phyloP scores from a whole-genome alignment of 2,329 filamentous ascomycete species.

The Aspergillus sp. region DNA sequence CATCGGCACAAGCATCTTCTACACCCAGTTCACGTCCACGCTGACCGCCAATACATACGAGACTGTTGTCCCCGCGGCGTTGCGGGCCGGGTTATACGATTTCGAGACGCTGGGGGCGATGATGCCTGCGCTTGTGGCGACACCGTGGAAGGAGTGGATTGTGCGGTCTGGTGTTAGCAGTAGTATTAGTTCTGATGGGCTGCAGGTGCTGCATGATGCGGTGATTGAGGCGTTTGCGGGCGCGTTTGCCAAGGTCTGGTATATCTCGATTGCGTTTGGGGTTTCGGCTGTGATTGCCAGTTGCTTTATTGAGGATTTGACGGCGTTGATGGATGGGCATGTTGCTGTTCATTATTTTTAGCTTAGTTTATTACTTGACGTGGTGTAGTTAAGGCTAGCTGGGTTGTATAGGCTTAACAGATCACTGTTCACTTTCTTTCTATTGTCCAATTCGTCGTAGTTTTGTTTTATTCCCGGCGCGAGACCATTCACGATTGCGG shows the following conservation, averaged over 20 bases:
- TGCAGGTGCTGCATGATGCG: neutral
- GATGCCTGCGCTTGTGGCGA: constrained; percentile 1
- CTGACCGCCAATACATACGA: neutral
- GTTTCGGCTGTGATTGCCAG: neutral
- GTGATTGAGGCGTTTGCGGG: neutral
- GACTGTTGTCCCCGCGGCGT: neutral
- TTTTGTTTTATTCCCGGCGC: no score
- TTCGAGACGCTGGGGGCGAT: neutral
- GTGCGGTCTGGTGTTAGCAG: neutral
- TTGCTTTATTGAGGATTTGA: constrained; percentile 3
- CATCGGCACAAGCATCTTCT: constrained; percentile 7
- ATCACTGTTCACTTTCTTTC: no score
- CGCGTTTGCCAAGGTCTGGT: constrained; percentile 2
- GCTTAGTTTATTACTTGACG: no score
- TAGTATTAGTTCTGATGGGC: neutral
- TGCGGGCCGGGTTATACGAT: neutral
- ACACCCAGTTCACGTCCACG: neutral
- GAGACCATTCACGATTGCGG: no score
- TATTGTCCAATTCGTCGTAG: no score
- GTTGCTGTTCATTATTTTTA: constrained; percentile 5
- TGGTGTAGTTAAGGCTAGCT: no score
- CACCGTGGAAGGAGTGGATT: neutral
- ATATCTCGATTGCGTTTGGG: constrained; percentile 8
- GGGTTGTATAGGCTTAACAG: no score
- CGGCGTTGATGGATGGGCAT: constrained; percentile 4